phyloP scores from a whole-genome alignment of 352 stramenopile genomes.

The Phytophthora ohioensis region DNA sequence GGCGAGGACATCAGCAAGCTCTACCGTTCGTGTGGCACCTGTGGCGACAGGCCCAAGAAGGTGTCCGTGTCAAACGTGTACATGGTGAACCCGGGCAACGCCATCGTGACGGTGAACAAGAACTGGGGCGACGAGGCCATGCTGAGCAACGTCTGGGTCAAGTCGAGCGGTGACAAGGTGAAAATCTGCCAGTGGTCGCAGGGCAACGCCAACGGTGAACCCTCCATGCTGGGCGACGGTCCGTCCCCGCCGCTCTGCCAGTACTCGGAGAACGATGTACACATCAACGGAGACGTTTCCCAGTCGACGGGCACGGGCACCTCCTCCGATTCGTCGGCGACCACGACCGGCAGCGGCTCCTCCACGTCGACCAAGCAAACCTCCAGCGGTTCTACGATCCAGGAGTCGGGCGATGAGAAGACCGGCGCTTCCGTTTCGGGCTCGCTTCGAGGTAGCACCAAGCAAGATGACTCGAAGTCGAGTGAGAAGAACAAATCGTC shows the following conservation, averaged over 20 bases:
- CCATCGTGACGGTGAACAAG: constrained; percentile 49
- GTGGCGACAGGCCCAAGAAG: constrained; percentile 33
- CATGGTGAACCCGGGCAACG: constrained; percentile 37
- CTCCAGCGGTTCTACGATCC: constrained; percentile 3
- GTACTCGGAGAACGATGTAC: constrained; percentile 30
- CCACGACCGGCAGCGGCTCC: background rate
- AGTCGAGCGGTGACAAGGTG: constrained; percentile 19
- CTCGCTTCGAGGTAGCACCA: constrained; percentile 2
- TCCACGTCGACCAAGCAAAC: constrained; percentile 2
- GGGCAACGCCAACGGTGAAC: constrained; percentile 25
- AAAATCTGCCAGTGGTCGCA: constrained; percentile 40
- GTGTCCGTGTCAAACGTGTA: constrained; percentile 45
- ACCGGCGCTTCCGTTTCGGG: constrained; percentile 3
- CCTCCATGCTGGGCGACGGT: constrained; percentile 39
- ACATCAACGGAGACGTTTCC: constrained; percentile 34
- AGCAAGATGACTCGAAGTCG: background rate
- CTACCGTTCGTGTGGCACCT: constrained; percentile 30
- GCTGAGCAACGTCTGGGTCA: constrained; percentile 48
- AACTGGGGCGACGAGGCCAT: constrained; percentile 46
- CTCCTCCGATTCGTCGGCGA: background rate
- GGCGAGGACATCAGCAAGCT: constrained; percentile 27
- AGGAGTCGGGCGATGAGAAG: constrained; percentile 1
- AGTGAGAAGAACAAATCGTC: constrained; percentile 1
- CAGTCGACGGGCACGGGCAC: background rate
- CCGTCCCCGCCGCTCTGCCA: constrained; percentile 23